Conservation (phyloP, 805 yeast genomes). For the Candida boleticola region DNA sequence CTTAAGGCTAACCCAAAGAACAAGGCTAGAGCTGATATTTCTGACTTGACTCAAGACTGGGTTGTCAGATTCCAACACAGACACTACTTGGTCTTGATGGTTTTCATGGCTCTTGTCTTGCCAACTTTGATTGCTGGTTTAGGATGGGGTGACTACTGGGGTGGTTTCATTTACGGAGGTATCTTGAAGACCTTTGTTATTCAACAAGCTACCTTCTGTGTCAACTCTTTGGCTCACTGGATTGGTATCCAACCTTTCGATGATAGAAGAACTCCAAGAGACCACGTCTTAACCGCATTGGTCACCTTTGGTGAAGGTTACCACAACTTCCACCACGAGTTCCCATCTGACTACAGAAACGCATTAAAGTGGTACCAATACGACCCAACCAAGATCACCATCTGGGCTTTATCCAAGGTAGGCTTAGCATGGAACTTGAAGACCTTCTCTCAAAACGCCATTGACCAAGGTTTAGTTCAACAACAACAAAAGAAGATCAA, state of each 20-base stretch:
- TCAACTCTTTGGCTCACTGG: slow-evolving; percentile 84
- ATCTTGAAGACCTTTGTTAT: slow-evolving; percentile 64
- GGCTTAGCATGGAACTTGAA: slow-evolving; percentile 75
- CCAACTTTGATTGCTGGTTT: slow-evolving; percentile 66
- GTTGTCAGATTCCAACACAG: slow-evolving; percentile 79
- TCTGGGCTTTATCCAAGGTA: slow-evolving; percentile 56
- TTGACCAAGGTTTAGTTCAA: slow-evolving; percentile 78
- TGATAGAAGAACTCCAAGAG: slow-evolving; percentile 84
- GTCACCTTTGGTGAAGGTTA: slow-evolving; percentile 89
- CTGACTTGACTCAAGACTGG: slow-evolving; percentile 75
- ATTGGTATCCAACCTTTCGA: slow-evolving; percentile 84
- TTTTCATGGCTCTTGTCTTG: slow-evolving; percentile 56
- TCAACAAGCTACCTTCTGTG: slow-evolving; percentile 86
- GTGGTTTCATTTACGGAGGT: slow-evolving; percentile 80
- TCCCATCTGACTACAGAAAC: slow-evolving; percentile 86
- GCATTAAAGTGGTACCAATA: slow-evolving; percentile 86
- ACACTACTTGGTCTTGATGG: slow-evolving; percentile 65
- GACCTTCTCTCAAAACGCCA: slow-evolving; percentile 75
- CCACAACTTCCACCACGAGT: slow-evolving; percentile 89
- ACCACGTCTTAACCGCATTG: slow-evolving; percentile 74
- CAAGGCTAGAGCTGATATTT: slow-evolving; percentile 78
- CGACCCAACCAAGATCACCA: slow-evolving; percentile 74
- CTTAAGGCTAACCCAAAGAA: slow-evolving; percentile 76
- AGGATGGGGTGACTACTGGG: slow-evolving; percentile 55
- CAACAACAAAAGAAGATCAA: slow-evolving; percentile 81